Evolutionary conservation across 768 basidiomycete genomes (phyloP), one percentile per base, ranked within the genome.

Genomic region (Xerocomellus amylosporus): DNA sequence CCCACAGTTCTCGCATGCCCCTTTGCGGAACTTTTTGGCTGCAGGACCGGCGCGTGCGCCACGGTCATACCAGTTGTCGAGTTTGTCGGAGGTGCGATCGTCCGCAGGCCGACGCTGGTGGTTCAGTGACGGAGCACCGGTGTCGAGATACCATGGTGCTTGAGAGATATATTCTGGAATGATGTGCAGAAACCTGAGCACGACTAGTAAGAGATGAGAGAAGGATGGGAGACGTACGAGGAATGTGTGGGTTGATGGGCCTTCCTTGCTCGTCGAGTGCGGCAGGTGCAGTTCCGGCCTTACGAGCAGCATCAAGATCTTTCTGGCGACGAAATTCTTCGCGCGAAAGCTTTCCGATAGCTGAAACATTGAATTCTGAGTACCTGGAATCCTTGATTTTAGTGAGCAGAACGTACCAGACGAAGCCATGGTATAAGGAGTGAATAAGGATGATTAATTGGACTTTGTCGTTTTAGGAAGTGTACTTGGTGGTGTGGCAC

Each of bases 1-100:
- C 54, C 97, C 97, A 60, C 97, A 99, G 67, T 99, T 99, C 76
- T 98, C 95, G 76, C 97, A 99, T 28, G 97, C 97, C 33, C 97
- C 97, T 68, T 96, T 95, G 59, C 97, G 84, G 69, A 88, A 99
- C 72, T 98, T 98, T 70, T 93, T 97, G 28, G 96, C 91, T 3
- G 93, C 93, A 1, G 93, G 93, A 12, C 92, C 94, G 0, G 87
- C 83, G 59, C 83, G 88, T 15, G 79, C 79, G 14, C 92, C 92
- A 59, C 96, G 82, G 72, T 93, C 89, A 70, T 97, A 98, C 90
- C 94, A 95, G 55, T 83, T 82, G 62, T 94, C 86, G 62, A 95
- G 85, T 71, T 89, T 90, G 67, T 78, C 77, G 15, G 77, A 46
- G 9, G 81, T 70, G 51, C 76, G 73, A 58, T 85, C 84, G 30